Conservation (phyloP, 2,329 filamentous ascomycete genomes). For the Clonostachys sp. region DNA sequence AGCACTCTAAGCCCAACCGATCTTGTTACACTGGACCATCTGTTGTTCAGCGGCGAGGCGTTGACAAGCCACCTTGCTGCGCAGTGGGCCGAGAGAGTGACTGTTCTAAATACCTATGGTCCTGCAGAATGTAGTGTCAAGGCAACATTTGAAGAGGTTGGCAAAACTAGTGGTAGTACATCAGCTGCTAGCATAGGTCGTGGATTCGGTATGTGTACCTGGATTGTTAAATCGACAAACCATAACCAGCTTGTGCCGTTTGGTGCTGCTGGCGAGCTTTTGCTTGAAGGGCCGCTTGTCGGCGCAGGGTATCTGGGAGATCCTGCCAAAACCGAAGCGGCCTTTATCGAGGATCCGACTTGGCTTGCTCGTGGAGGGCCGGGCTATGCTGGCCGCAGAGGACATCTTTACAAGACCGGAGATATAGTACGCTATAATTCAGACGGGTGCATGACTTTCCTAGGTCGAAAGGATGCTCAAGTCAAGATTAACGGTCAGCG, state of each 20-base stretch:
- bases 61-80: conserved; percentile 5
- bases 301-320: conserved; percentile 51
- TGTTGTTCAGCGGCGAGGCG: conserved; percentile 8
- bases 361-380: conserved; percentile 31
- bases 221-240: conserved; percentile 33
- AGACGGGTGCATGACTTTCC: conserved; percentile 9
- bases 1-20: not conserved
- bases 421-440: conserved; percentile 22
- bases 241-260: conserved; percentile 29
- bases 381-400: not conserved
- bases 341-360: conserved; percentile 42
- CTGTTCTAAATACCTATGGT: conserved; percentile 8
- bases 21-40: not conserved
- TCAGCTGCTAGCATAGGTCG: conserved; percentile 7
- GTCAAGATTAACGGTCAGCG: conserved; percentile 14
- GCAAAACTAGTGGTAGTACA: no score
- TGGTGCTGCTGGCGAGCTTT: conserved; percentile 35
- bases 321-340: conserved; percentile 38
- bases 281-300: conserved; percentile 44
- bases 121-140: conserved; percentile 16
- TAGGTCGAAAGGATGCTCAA: conserved; percentile 17
- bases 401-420: conserved; percentile 12
- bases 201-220: conserved; percentile 10
- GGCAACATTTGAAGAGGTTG: not conserved
- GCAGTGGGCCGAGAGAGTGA: conserved; percentile 6